phyloP scores from a whole-genome alignment of 208 protist species.

The Acanthamoeba triangularis region DNA sequence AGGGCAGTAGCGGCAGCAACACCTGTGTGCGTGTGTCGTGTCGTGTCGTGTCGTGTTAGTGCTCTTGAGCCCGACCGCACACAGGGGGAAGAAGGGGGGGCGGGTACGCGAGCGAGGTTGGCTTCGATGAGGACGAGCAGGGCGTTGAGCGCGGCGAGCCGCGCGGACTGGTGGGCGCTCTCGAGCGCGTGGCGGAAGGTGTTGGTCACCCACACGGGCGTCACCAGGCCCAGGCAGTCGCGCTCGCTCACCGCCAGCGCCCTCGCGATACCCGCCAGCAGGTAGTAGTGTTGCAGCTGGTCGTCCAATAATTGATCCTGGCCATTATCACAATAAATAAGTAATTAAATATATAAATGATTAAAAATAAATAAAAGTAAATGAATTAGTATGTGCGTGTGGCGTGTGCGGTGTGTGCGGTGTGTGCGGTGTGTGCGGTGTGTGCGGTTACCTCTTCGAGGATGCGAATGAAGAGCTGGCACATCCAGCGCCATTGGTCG shows the following conservation, averaged over 20 bases:
- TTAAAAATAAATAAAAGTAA: too few relatives aligned
- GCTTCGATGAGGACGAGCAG: slow-evolving; percentile 15
- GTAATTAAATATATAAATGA: too few relatives aligned
- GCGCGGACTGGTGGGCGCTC: not conserved
- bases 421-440: not conserved
- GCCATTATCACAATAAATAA: not conserved
- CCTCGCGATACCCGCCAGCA: not conserved
- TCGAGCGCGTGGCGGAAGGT: slow-evolving; percentile 50
- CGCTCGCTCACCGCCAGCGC: slow-evolving; percentile 33
- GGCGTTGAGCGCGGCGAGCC: slow-evolving; percentile 34
- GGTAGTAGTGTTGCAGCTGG: not conserved
- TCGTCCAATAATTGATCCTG: slow-evolving; percentile 53
- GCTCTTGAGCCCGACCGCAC: too few relatives aligned
- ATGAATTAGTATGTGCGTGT: too few relatives aligned
- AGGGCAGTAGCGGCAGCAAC: slow-evolving; percentile 26
- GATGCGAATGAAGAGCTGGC: slow-evolving; percentile 43
- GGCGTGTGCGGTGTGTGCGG: not conserved
- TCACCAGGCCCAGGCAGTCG: slow-evolving; percentile 6
- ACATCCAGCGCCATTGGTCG: slow-evolving; percentile 63
- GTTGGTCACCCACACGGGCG: slow-evolving; percentile 27
- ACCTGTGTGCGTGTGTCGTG: not conserved
- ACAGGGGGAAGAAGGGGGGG: too few relatives aligned
- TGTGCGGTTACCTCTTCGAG: slow-evolving; percentile 16
- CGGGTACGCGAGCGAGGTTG: not conserved
- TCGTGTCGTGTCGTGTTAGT: not conserved